A percentile compares a stretch with the other conserved stretches of the same genome.
These are phyloP conservation scores for Neoscytalidium dimidiatum DNA, from an alignment of 2,329 filamentous ascomycete species.

Conservation along the genomic window DNA sequence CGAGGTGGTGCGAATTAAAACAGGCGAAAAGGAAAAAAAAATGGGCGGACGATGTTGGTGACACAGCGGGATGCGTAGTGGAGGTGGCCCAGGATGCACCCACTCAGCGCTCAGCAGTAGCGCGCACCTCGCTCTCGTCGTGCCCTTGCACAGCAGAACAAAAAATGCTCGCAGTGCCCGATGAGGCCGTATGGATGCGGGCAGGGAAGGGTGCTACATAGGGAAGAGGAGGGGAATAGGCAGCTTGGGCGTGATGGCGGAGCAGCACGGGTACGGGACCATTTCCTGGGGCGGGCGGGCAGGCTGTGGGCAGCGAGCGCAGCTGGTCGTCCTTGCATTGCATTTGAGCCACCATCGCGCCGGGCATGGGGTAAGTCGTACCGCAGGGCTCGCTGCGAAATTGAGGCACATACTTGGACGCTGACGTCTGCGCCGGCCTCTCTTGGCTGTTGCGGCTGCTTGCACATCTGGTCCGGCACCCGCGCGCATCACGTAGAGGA, in stretches of 20 bases:
- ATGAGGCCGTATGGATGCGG: not conserved
- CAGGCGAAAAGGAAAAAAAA: not conserved
- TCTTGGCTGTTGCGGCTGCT: not conserved
- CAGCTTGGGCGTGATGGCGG: constrained; percentile 6
- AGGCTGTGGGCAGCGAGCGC: not conserved
- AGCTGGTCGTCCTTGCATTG: constrained; percentile 20
- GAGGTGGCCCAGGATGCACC: not conserved
- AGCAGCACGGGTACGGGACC: no score
- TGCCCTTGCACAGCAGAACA: constrained; percentile 13
- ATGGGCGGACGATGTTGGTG: constrained; percentile 7
- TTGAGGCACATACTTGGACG: constrained; percentile 11
- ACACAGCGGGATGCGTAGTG: constrained; percentile 10
- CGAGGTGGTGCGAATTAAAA: constrained; percentile 17
- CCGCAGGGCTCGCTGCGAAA: constrained; percentile 10
- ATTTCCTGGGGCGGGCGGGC: not conserved
- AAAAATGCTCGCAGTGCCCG: not conserved
- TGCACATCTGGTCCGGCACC: not conserved
- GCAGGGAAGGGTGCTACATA: not conserved
- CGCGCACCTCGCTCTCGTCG: not conserved
- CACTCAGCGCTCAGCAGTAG: not conserved
- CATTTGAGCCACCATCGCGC: constrained; percentile 10
- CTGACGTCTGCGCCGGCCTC: not conserved
- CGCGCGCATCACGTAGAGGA: not conserved
- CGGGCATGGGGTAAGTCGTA: constrained; percentile 11
- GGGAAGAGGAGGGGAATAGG: not conserved